Evolutionary conservation across 148 eudicot species (phyloP).

Genomic region (Rheum nobile): DNA sequence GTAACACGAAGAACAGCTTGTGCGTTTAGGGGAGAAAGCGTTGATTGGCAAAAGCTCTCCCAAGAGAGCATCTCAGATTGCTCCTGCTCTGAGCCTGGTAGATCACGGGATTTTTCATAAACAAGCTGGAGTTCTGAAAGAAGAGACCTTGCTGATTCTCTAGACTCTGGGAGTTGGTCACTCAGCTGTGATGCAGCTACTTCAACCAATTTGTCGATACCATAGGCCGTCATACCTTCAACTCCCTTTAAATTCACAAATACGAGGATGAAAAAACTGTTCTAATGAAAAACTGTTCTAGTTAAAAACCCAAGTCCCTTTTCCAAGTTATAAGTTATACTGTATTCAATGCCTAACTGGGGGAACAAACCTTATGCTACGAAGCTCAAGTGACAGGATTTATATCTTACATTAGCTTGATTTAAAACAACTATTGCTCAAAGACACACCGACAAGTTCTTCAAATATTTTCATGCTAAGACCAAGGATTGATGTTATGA

Average conservation of each 20-base stretch:
- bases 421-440: not conserved
- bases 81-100: constrained; percentile 18
- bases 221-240: constrained; percentile 43
- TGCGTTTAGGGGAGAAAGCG: constrained; percentile 46
- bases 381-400: not conserved
- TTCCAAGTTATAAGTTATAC: too few species aligned
- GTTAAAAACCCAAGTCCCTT: not conserved
- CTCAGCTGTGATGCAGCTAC: constrained; percentile 60
- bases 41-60: constrained; percentile 52
- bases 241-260: constrained; percentile 25
- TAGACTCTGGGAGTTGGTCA: constrained; percentile 68
- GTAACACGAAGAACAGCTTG: constrained; percentile 66
- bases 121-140: constrained; percentile 35
- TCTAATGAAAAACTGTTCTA: not conserved
- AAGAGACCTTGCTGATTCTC: constrained; percentile 66
- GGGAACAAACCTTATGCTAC: not conserved
- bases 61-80: constrained; percentile 30
- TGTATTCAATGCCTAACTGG: not conserved
- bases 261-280: not conserved
- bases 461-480: not conserved
- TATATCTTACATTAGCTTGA: not conserved
- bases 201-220: constrained; percentile 47
- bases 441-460: not conserved
- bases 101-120: constrained; percentile 20
- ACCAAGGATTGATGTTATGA: not conserved